Conservation (phyloP, 148 eudicot species). For the Chenopodium formosanum region DNA sequence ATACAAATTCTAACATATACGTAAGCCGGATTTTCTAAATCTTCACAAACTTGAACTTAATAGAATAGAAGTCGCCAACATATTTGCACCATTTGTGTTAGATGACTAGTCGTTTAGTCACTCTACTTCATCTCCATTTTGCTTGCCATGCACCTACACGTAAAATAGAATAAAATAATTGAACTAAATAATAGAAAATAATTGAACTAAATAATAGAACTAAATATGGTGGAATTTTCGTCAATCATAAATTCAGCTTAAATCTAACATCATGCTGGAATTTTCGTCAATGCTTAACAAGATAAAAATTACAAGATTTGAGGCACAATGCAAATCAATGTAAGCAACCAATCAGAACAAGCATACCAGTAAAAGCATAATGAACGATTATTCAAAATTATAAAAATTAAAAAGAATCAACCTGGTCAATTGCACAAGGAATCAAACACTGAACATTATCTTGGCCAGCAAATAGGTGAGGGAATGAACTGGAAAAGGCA, state of each 20-base stretch:
- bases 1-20: too few species aligned
- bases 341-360: neutral
- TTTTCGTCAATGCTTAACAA: neutral
- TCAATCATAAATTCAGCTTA: neutral
- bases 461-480: conserved; percentile 74
- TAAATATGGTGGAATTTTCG: too few species aligned
- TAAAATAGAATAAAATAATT: too few species aligned
- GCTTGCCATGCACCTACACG: too few species aligned
- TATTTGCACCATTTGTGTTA: too few species aligned
- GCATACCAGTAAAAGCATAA: neutral
- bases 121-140: too few species aligned
- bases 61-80: too few species aligned
- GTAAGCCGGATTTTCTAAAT: too few species aligned
- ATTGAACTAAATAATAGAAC: too few species aligned
- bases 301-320: neutral
- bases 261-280: neutral
- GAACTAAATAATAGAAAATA: too few species aligned
- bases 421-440: conserved; percentile 99
- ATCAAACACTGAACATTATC: conserved; percentile 85
- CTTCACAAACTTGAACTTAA: too few species aligned
- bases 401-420: conserved; percentile 20
- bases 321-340: conserved; percentile 1
- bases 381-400: neutral
- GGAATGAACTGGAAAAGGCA: conserved; percentile 91
- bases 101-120: too few species aligned